These are phyloP conservation scores for Acacia acuminata DNA, from an alignment of 306 rosid species.

Conservation along the genomic window DNA sequence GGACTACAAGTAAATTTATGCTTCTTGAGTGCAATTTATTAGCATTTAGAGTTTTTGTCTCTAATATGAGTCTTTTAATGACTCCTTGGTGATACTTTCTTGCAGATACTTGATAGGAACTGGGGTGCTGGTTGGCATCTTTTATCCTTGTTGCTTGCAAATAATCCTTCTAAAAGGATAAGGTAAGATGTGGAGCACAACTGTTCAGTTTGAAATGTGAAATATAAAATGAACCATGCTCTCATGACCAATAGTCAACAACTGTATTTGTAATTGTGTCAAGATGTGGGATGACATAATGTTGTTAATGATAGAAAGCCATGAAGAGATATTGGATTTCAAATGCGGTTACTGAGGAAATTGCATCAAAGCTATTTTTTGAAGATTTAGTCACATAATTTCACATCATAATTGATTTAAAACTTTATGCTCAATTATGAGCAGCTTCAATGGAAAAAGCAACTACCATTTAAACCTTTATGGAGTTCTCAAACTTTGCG, in stretches of 20 bases:
- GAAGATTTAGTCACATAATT: neutral
- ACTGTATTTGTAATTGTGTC: slow-evolving; percentile 16
- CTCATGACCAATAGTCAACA: slow-evolving; percentile 13
- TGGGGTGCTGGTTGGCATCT: slow-evolving; percentile 99
- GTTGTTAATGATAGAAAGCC: neutral
- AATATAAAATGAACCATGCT: slow-evolving; percentile 28
- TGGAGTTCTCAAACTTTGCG: neutral
- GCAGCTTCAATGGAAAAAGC: neutral
- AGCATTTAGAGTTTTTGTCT: slow-evolving; percentile 27
- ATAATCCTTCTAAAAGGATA: slow-evolving; percentile 75
- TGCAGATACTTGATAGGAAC: slow-evolving; percentile 96
- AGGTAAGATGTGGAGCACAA: slow-evolving; percentile 49
- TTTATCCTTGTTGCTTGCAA: slow-evolving; percentile 80
- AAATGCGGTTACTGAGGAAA: neutral
- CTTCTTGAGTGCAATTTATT: slow-evolving; percentile 8
- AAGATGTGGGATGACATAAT: slow-evolving; percentile 19
- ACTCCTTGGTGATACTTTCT: slow-evolving; percentile 28
- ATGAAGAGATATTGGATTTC: slow-evolving; percentile 17
- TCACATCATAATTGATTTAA: neutral
- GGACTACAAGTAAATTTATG: slow-evolving; percentile 73
- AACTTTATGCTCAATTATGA: neutral
- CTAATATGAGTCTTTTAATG: slow-evolving; percentile 27
- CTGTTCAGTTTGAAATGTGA: slow-evolving; percentile 29
- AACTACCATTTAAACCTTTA: neutral
- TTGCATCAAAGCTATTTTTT: neutral